Conservation (phyloP, 352 stramenopile genomes). For the Thalassiosira exigua region DNA sequence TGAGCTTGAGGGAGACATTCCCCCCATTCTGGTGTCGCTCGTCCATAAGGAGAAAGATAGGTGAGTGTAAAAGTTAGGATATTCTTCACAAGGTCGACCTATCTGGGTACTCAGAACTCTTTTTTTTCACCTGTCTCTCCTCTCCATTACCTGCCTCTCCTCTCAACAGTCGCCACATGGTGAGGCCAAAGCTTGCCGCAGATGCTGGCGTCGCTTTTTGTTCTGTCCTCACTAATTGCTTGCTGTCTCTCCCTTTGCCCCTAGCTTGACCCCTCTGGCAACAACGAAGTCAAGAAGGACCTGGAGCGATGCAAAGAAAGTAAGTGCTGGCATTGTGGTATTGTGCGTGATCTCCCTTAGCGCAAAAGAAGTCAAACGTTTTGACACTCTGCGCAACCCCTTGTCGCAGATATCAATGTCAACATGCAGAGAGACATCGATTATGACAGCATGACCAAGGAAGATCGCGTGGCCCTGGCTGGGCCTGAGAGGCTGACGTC, state of each 20-base stretch:
- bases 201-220: background rate
- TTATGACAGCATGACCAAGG: constrained; percentile 64
- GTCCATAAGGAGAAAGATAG: constrained; percentile 90
- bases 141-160: too few species aligned
- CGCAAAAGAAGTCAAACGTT: too few species aligned
- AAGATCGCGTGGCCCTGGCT: constrained; percentile 70
- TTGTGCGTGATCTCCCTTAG: too few species aligned
- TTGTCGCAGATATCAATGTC: constrained; percentile 80
- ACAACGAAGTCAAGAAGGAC: constrained; percentile 96
- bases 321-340: too few species aligned
- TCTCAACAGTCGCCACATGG: constrained; percentile 94
- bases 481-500: constrained; percentile 74
- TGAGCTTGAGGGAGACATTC: constrained; percentile 98
- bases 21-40: constrained; percentile 97
- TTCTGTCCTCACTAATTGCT: background rate
- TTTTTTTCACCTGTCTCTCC: too few species aligned
- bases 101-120: too few species aligned
- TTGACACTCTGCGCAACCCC: too few species aligned
- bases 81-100: too few species aligned
- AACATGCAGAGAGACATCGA: constrained; percentile 86
- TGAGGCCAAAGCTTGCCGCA: constrained; percentile 14
- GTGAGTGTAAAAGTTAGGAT: too few species aligned
- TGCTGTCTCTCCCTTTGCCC: constrained; percentile 10
- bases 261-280: constrained; percentile 94
- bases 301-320: constrained; percentile 81